Evolutionary conservation across 148 eudicot species (phyloP), one percentile per base, ranked within the genome.

Genomic region (Cornus controversa): DNA sequence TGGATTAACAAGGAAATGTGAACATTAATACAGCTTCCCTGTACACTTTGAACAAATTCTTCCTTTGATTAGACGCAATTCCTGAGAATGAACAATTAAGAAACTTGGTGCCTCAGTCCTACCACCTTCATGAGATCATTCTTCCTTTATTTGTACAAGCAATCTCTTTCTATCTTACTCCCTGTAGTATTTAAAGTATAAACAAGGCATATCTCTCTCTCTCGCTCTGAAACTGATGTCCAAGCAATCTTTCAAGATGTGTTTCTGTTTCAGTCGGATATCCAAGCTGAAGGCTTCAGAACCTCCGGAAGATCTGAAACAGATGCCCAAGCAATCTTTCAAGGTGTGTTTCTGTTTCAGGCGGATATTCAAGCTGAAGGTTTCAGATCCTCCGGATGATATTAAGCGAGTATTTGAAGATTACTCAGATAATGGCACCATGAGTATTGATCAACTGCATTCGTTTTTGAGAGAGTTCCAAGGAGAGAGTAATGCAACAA

Each of bases 341-440:
- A 79, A 29, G 25, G 78, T 79, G 24, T 90, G 89, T 64, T 89
- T 82, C 80, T 90, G 84, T 74, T 89, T 80, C 81, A 57, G 73
- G 75, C 77, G 89, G 9, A 83, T 77, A 73, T 90, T 90, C 85
- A 85, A 72, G 79, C 75, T 82, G 60, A 81, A 54, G 63, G 36
- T 73, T 37, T 83, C 82, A 23, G 90, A 85, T 24, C 82, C 87
- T 7, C 90, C 90, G 18, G 77, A 79, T 8, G 94, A 90, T 70
- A 75, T 90, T 0, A 82, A 64, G 28, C 16, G 13, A 16, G 40
- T 88, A 77, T 87, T 90, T 73, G 23, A 82, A 0, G 10, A 22
- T 1, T 90, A 87, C 83, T 88, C 95, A 11, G 90, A 83, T 6
- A 79, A 85, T 72, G 90, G 86, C 9, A 45, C 40, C 0, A 91